Evolutionary conservation across 2,329 filamentous ascomycete genomes (phyloP).

Genomic region (Cercospora nicotianae): DNA sequence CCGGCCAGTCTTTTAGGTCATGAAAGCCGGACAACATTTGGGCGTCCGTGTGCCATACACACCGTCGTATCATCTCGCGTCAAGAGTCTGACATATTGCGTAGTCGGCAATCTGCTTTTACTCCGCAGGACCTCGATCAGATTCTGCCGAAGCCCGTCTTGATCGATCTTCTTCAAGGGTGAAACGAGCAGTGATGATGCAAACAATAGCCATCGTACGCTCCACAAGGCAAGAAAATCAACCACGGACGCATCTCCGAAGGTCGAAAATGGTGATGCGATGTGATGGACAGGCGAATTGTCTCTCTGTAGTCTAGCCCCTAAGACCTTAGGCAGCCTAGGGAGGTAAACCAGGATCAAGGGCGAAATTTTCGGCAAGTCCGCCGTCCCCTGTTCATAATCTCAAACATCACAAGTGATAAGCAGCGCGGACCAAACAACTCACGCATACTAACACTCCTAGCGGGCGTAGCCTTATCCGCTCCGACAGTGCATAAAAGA

Average conservation of each 20-base stretch:
- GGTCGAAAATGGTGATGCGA: neutral
- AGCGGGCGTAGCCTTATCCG: neutral
- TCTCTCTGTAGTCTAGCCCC: neutral
- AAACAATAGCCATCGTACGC: neutral
- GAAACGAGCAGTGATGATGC: neutral
- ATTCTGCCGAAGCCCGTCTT: neutral
- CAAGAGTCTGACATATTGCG: neutral
- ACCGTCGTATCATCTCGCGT: neutral
- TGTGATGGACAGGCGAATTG: neutral
- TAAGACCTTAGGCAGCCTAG: neutral
- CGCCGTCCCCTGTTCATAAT: neutral
- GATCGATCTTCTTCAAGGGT: neutral
- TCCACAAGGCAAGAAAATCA: neutral
- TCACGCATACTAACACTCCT: neutral
- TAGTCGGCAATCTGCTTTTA: neutral
- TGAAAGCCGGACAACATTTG: neutral
- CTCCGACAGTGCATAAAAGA: neutral
- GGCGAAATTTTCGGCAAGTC: neutral
- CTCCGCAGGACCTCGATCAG: neutral
- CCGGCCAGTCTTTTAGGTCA: neutral
- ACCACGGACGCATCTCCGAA: neutral
- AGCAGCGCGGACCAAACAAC: neutral
- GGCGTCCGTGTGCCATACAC: neutral
- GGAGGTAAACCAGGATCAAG: neutral
- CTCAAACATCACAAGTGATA: constrained; percentile 5